Evolutionary conservation across 108 stramenopile species (phyloP), one percentile per base, ranked within the genome.

Genomic region (Nitzschia sp.): DNA sequence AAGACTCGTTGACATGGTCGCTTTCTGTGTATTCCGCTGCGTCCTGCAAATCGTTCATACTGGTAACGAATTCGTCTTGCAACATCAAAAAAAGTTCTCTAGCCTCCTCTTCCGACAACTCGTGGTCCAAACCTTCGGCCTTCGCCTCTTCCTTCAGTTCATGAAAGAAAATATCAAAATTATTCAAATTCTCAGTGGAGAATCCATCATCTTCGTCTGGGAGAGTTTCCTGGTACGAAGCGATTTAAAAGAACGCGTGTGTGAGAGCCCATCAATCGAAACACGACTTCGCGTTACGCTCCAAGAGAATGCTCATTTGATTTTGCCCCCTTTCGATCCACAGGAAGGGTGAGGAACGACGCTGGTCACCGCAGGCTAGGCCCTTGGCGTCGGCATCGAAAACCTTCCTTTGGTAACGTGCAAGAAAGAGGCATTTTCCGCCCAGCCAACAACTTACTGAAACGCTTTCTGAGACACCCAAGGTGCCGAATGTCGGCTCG

Each of bases 31-130:
- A 23, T 3, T 75, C 66, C 1, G 36, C 59, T 6, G 11, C 54
- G 31, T 73, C 75, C n/a, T n/a, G n/a, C n/a, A n/a, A n/a, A n/a
- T n/a, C n/a, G n/a, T n/a, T n/a, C 25, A 65, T 42, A 2, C 21
- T 25, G 19, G 31, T 59, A 3, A n/a, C 15, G 46, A 75, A 72
- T 30, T 68, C 78, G 24, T 64, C 62, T 35, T 71, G 66, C 80
- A 85, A 81, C 80, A 83, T 77, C 0, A 67, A 54, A 61, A 82
- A 90, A 15, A 90, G 63, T 46, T 87, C 80, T 9, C 71, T 64
- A 24, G 83, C 77, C 64, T 87, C 89, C 53, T 77, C 83, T 45
- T 84, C 85, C 46, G 71, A 51, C 11, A 88, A 68, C 33, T 66
- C 79, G 46, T 82, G 71, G 26, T 77, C 78, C 54, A 72, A 75